phyloP scores from a whole-genome alignment of 1,139 yeast species.

The Insectozyma bohioensis region DNA sequence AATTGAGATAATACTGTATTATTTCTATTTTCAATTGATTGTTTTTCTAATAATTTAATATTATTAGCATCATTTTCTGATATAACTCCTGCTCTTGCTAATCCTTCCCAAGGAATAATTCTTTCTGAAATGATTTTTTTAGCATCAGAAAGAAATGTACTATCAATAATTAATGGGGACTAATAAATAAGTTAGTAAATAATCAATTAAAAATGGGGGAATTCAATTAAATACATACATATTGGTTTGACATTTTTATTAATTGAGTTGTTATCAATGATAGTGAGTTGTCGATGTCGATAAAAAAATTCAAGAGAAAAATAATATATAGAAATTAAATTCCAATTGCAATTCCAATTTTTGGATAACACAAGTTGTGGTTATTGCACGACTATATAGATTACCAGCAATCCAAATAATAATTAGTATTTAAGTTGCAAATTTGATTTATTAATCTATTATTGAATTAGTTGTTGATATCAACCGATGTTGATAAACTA shows the following conservation, averaged over 20 bases:
- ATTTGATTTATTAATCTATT: too few relatives aligned
- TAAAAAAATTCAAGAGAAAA: too few relatives aligned
- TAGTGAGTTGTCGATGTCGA: too few relatives aligned
- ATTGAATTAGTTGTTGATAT: too few relatives aligned
- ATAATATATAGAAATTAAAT: too few relatives aligned
- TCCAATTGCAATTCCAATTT: too few relatives aligned
- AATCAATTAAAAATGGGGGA: too few relatives aligned
- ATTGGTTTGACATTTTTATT: constrained; percentile 9
- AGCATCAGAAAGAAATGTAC: constrained; percentile 70
- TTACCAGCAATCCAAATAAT: too few relatives aligned
- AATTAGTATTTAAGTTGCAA: neutral
- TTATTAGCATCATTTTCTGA: constrained; percentile 64
- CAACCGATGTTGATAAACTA: too few relatives aligned
- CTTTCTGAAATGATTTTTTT: constrained; percentile 74
- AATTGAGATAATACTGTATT: constrained; percentile 44
- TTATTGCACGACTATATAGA: too few relatives aligned
- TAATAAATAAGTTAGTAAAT: constrained; percentile 5
- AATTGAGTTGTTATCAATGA: too few relatives aligned
- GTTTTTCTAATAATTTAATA: constrained; percentile 65
- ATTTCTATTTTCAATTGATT: constrained; percentile 37
- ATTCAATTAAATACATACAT: constrained; percentile 9
- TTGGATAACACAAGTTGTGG: too few relatives aligned
- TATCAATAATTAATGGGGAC: constrained; percentile 47
- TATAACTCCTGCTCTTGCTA: constrained; percentile 72
- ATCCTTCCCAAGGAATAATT: constrained; percentile 92